Conservation (phyloP, 73 alveolate genomes). For the Loxodes magnus region DNA sequence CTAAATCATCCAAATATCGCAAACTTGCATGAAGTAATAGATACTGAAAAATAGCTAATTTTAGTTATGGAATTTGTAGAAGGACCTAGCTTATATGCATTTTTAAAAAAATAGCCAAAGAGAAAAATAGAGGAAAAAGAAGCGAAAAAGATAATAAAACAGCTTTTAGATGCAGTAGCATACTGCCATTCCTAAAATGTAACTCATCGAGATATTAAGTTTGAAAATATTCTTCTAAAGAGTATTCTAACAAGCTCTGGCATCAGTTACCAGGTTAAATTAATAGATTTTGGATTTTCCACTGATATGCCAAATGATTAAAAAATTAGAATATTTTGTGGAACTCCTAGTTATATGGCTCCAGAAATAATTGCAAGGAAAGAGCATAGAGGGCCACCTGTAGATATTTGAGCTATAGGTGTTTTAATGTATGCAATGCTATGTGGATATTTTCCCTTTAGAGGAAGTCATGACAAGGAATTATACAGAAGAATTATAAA, state of each 20-base stretch:
- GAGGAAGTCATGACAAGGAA: slow-evolving; percentile 42
- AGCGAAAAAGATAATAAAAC: slow-evolving; percentile 53
- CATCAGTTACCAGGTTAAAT: slow-evolving; percentile 22
- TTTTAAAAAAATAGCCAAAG: slow-evolving; percentile 44
- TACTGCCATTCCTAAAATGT: slow-evolving; percentile 70
- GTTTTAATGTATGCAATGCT: slow-evolving; percentile 40
- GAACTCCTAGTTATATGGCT: slow-evolving; percentile 86
- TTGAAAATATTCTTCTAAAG: slow-evolving; percentile 59
- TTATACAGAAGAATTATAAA: slow-evolving; percentile 38
- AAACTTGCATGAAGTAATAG: slow-evolving; percentile 76
- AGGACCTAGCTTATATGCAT: slow-evolving; percentile 63
- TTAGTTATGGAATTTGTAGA: slow-evolving; percentile 68
- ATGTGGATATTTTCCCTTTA: slow-evolving; percentile 61
- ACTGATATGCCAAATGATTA: slow-evolving; percentile 23
- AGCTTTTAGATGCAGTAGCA: slow-evolving; percentile 53
- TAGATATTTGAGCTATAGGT: slow-evolving; percentile 60
- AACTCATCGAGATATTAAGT: slow-evolving; percentile 76
- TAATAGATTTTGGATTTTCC: slow-evolving; percentile 53
- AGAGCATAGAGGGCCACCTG: slow-evolving; percentile 51
- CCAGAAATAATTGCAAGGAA: slow-evolving; percentile 61
- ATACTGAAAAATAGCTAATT: slow-evolving; percentile 53
- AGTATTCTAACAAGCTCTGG: too few relatives aligned
- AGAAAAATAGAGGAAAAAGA: slow-evolving; percentile 63
- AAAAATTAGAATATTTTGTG: slow-evolving; percentile 50
- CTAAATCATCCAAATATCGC: slow-evolving; percentile 55